Evolutionary conservation across 2,329 filamentous ascomycete species (phyloP), one percentile per base, ranked within the genome.

Genomic region (Trichoderma koningii): DNA sequence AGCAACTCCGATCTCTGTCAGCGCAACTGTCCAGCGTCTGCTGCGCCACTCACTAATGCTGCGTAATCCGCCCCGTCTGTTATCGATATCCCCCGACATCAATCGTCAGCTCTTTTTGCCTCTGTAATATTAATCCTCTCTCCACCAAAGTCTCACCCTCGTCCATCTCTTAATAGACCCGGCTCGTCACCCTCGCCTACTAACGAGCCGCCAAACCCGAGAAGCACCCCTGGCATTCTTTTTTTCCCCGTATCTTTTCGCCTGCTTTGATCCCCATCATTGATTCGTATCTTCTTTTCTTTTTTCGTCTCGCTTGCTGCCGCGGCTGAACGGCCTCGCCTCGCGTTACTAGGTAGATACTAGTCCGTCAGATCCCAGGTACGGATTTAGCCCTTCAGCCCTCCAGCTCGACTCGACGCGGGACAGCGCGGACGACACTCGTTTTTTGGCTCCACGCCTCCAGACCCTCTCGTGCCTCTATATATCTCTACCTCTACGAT

Each of bases 71-170:
- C 41, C 30, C 30, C 19, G 21, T 48, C 47, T 53, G 59, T 45
- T 63, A 63, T 63, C 59, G 59, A 63, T 63, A 63, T 53, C 59
- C 50, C 50, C 50, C 50, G 23, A 30, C 52, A 7, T 34, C 26
- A 44, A 34, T 59, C 55, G 42, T 38, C 55, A 57, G 41, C 28
- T n/a, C 23, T 26, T 45, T 34, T 34, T 34, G 30, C 21, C 42
- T 34, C 42, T 23, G 23, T 63, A 50, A 26, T 41, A 17, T 51
- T 41, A 45, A n/a, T 30, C 17, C 38, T 53, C 59, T 52, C 48
- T 63, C 59, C 59, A 53, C 59, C 48, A 63, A 55, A 55, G 59
- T 55, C 59, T 53, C 59, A 55, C 59, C 50, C 50, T 63, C 59
- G 59, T 63, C 60, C 41, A 55, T 63, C 60, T 63, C 60, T 47